These are phyloP conservation scores for Penicillium waksmanii DNA, from an alignment of 495 filamentous ascomycete species.

Conservation along the genomic window DNA sequence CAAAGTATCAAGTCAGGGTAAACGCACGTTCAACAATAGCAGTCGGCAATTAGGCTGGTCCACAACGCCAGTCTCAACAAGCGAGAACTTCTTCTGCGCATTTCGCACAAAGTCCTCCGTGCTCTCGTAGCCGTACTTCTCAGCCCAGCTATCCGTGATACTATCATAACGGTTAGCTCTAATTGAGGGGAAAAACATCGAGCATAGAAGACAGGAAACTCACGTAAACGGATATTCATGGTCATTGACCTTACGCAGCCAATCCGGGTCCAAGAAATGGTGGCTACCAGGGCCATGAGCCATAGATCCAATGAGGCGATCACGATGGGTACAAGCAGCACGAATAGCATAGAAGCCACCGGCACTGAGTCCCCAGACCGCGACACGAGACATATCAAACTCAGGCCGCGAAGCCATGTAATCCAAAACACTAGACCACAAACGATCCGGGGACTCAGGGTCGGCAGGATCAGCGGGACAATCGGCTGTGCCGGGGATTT, in stretches of 20 bases:
- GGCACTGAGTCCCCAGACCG: constrained; percentile 72
- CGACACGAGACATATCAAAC: constrained; percentile 65
- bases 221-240: constrained; percentile 79
- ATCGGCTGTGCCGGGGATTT: constrained; percentile 83
- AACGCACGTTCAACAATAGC: constrained; percentile 67
- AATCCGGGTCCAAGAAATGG: constrained; percentile 66
- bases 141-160: constrained; percentile 64
- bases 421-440: constrained; percentile 61
- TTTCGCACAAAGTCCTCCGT: constrained; percentile 62
- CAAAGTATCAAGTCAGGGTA: not conserved
- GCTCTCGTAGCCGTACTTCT: constrained; percentile 70
- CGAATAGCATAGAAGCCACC: constrained; percentile 80
- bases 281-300: constrained; percentile 75
- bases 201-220: constrained; percentile 25
- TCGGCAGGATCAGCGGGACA: constrained; percentile 67
- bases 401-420: constrained; percentile 62
- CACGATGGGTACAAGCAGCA: constrained; percentile 70
- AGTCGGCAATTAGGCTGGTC: constrained; percentile 64
- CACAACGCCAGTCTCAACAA: constrained; percentile 71
- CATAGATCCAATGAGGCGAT: constrained; percentile 61
- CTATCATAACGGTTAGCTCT: constrained; percentile 32
- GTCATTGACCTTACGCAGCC: constrained; percentile 68
- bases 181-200: not conserved
- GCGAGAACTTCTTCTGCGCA: constrained; percentile 70
- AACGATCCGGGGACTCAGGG: constrained; percentile 53